phyloP scores from a whole-genome alignment of 2,329 filamentous ascomycete genomes.

The Botryosphaeria dothidea region DNA sequence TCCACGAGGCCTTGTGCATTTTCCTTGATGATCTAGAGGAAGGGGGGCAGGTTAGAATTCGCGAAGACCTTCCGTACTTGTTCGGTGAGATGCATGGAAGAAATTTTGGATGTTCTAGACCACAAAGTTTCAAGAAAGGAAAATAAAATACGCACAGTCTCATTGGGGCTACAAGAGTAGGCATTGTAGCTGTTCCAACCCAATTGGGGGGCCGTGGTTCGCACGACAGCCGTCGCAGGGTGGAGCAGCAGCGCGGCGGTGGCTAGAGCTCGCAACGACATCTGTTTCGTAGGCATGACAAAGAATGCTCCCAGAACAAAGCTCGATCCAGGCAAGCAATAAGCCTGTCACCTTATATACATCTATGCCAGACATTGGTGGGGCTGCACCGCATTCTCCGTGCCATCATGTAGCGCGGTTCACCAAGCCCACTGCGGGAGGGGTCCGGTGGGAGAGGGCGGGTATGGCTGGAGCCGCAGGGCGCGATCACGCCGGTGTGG shows the following conservation, averaged over 20 bases:
- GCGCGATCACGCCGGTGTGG: neutral
- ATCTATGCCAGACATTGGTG: neutral
- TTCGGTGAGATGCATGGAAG: too few relatives aligned
- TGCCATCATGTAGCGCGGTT: neutral
- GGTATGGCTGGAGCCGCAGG: neutral
- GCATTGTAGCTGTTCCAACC: conserved; percentile 64
- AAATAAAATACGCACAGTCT: conserved; percentile 28
- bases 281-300: neutral
- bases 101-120: too few relatives aligned
- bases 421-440: neutral
- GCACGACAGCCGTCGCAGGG: conserved; percentile 12
- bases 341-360: neutral
- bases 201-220: conserved; percentile 32
- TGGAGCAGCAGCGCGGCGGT: neutral
- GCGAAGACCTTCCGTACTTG: too few relatives aligned
- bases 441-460: neutral
- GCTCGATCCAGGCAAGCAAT: neutral
- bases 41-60: too few relatives aligned
- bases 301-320: neutral
- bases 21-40: conserved; percentile 44
- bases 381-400: neutral
- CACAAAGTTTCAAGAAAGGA: neutral
- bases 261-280: neutral
- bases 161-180: conserved; percentile 52
- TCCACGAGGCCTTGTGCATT: conserved; percentile 58